Base-by-base conservation (phyloP, 441 rosid genomes). In the Adansonia madagascariensis region DNA sequence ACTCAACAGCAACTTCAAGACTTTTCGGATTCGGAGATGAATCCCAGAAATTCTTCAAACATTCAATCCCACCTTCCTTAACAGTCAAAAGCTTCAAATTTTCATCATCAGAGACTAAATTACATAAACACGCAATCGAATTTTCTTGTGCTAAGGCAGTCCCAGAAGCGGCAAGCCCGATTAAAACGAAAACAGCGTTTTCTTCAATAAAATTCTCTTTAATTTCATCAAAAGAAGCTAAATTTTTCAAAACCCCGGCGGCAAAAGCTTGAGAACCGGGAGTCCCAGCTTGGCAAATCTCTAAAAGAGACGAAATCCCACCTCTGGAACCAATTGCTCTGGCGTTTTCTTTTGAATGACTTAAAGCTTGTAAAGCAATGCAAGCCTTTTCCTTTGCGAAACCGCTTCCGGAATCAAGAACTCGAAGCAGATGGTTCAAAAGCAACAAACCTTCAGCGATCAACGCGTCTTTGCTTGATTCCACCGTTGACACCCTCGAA, bases 381-480 rank as follows among this genome's bases (percentile, higher is more conserved):
- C 61, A 56, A 3, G 61, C 22, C 8, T 56, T 56, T 18, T 56
- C 61, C 22, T 56, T 56, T 1, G 61, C 61, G 27, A 56, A 56
- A 56, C 22, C 22, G 27, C 61, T 56, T 5, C 61, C 61, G 24
- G 61, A 56, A 17, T 56, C 61, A 8, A 56, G 61, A 6, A 56
- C 61, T 18, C 61, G 61, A 18, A 56, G 61, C 10, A 56, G 61
- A 8, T 56, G 61, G 18, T 56, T 56, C 24, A 56, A 56, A 18
- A 56, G 61, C 61, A 56, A 56, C 61, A 8, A 47, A 79, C 0
- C 97, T 82, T 95, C 97, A 9, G 95, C 92, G 43, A 88, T 64
- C 64, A 93, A 85, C 46, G 85, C 91, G 73, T 90, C 93, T 75
- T 87, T 94, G 76, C 99, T 89, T 57, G 92, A 91, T 66, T 95